Percentiles rank a stretch among this genome's conserved stretches.
Conservation (phyloP, 768 basidiomycete species). For the Podaxis mareebaensis region DNA sequence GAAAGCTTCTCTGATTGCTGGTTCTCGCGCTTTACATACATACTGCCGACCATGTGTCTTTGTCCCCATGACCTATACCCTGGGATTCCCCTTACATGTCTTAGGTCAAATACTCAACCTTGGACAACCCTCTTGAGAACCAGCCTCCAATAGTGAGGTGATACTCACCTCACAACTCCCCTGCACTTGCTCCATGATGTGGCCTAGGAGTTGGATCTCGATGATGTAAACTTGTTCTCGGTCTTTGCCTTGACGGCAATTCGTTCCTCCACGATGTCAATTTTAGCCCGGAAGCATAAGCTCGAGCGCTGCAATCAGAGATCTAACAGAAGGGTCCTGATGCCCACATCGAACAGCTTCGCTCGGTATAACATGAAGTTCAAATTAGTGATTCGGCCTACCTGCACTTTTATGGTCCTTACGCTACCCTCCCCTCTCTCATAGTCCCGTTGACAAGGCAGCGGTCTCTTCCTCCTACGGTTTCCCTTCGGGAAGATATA, state of each 20-base stretch:
- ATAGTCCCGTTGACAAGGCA: slow-evolving; percentile 18
- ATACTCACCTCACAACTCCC: not conserved
- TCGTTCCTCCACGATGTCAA: slow-evolving; percentile 17
- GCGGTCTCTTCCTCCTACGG: slow-evolving; percentile 9
- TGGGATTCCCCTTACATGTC: not conserved
- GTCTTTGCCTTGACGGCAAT: slow-evolving; percentile 9
- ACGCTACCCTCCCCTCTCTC: slow-evolving; percentile 16
- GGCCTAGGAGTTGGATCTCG: not conserved
- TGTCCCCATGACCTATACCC: not conserved
- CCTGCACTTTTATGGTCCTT: slow-evolving; percentile 14
- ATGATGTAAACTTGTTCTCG: slow-evolving; percentile 9
- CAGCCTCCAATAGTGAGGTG: not conserved
- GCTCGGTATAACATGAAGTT: slow-evolving; percentile 16
- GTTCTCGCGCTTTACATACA: not conserved
- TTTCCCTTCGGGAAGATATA: slow-evolving; percentile 7
- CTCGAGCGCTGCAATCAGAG: slow-evolving; percentile 15
- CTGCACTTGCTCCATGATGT: not conserved
- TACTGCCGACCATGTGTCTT: not conserved
- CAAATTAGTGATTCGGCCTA: slow-evolving; percentile 12
- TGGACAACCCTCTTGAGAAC: not conserved
- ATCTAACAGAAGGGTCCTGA: slow-evolving; percentile 17
- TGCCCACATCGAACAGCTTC: slow-evolving; percentile 12
- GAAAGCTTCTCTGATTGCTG: not conserved
- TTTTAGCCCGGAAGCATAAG: slow-evolving; percentile 15
- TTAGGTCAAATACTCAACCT: not conserved